Evolutionary conservation across 2,329 filamentous ascomycete genomes (phyloP), one percentile per base, ranked within the genome.

Genomic region (Tothia fuscella): DNA sequence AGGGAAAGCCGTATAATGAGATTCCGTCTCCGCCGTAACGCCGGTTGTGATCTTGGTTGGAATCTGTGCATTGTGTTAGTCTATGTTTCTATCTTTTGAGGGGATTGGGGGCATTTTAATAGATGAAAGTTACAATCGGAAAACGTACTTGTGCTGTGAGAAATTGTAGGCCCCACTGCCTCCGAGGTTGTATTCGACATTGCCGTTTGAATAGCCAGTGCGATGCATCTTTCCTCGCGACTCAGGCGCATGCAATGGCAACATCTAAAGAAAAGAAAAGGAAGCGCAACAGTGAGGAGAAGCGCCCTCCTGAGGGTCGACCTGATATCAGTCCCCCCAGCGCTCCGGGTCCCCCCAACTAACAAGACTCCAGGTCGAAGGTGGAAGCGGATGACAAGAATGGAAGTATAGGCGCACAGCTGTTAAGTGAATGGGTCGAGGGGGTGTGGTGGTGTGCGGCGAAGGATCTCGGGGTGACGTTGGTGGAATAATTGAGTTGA

Each of bases 171-270:
- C 83, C 56, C 64, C 67, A 53, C 66, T 67, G 53, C 80, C 80
- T 46, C 72, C 74, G 49, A 79, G 73, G 49, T 82, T 81, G 61
- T 88, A 88, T 57, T 69, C 69, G 48, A 65, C 61, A 51, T 72
- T 65, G 60, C 86, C 88, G 67, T 91, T 93, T 48, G 80, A 76
- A 63, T 82, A 89, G 61, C 80, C 80, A 71, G 93, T 85, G 68
- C 86, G 78, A 60, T 89, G 83, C 78, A 91, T 87, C 77, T 81
- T 82, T 67, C 77, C 58, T 55, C 58, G 56, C 58, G 65, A 62
- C 52, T 66, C 63, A 44, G 66, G 67, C 49, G 67, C 60, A 68
- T 77, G 72, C 54, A 72, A 71, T 50, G 76, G 76, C 56, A 79
- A 65, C 75, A 79, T 78, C 58, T 60, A 62, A 26, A n/a, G n/a